A percentile compares a stretch with the other conserved stretches of the same genome.
Evolutionary conservation across 1,284 basidiomycete genomes (phyloP).

Genomic region (Marasmius fiardii): DNA sequence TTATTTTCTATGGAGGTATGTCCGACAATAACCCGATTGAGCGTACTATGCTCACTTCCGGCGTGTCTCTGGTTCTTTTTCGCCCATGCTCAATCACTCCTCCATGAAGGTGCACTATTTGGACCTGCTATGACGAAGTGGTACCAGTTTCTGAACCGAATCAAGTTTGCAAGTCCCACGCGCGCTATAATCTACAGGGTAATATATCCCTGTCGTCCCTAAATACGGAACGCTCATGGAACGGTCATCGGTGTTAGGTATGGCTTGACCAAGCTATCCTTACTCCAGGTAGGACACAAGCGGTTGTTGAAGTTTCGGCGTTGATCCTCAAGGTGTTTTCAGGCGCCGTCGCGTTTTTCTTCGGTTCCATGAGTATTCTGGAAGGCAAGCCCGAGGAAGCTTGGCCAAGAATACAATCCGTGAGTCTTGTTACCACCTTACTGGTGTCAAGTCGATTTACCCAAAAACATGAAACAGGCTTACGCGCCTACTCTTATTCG

Average conservation of each 20-base stretch:
- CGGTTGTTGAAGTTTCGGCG: conserved; percentile 4
- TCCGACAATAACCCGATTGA: conserved; percentile 4
- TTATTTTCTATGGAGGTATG: conserved; percentile 73
- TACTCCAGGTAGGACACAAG: conserved; percentile 47
- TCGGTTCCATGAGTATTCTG: conserved; percentile 67
- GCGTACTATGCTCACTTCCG: not conserved
- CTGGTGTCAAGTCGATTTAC: not conserved
- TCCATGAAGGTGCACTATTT: conserved; percentile 53
- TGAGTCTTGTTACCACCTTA: conserved; percentile 24
- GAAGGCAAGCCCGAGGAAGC: conserved; percentile 68
- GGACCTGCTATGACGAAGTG: conserved; percentile 73
- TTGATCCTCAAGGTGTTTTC: not conserved
- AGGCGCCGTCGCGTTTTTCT: conserved; percentile 73
- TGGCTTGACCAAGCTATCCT: conserved; percentile 73
- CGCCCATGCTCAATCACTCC: not conserved
- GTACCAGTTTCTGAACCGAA: conserved; percentile 61
- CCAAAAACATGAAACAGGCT: conserved; percentile 33
- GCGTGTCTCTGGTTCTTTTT: not conserved
- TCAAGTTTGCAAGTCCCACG: conserved; percentile 58
- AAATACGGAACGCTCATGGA: conserved; percentile 10
- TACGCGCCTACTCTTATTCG: conserved; percentile 69
- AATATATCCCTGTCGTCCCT: conserved; percentile 2
- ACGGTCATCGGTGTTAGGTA: conserved; percentile 39
- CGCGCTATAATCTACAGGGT: conserved; percentile 60
- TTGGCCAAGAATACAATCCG: conserved; percentile 50